Base-by-base conservation (phyloP, 2,329 filamentous ascomycete genomes). In the Microascus cirrosus region DNA sequence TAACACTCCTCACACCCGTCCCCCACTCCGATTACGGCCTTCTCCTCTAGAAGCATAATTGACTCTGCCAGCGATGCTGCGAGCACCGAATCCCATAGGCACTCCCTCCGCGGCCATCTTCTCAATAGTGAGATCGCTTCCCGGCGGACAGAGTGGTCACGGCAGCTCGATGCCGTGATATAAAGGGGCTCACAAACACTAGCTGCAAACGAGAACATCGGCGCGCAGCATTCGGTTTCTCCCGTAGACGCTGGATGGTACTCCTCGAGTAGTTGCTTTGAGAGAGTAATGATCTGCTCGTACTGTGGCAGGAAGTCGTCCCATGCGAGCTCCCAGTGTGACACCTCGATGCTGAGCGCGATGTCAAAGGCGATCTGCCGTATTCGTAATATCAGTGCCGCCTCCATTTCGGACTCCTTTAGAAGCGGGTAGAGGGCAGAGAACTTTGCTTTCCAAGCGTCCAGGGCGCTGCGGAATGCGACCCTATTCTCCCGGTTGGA, bases 1-100 rank as follows among this genome's bases (percentile, higher is more conserved):
- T 24, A 24, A 22, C 45, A 50, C 45, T 50, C 45, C 45, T 12
- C 22, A 22, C 45, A 12, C 2, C 22, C 45, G 3, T 24, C 20
- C n/a, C 45, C 6, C n/a, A 50, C 45, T 2, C 13, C 45, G 7
- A 10, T 8, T 20, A 24, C 45, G 20, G 45, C 45, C 45, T 22
- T 8, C 52, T 59, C 58, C 22, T 59, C 58, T 10, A 59, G 55
- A 10, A 50, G 58, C 58, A 59, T 57, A 51, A 57, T 59, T 15
- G 58, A 53, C 55, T 59, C 58, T 12, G 55, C 55, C 50, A 59
- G 56, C n/a, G 58, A 55, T 12, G 58, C 58, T 32, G 57, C 57
- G 39, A 59, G 58, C 39, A 53, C 54, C 15, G 58, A 55, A 13
- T 59, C 58, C 58, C 58, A 59, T 22, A 59, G 54, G 18, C 58